Percentiles rank a stretch among this genome's conserved stretches.
Evolutionary conservation across 192 early-diverging fungal species (phyloP).

Genomic region (Coemansia sp.): DNA sequence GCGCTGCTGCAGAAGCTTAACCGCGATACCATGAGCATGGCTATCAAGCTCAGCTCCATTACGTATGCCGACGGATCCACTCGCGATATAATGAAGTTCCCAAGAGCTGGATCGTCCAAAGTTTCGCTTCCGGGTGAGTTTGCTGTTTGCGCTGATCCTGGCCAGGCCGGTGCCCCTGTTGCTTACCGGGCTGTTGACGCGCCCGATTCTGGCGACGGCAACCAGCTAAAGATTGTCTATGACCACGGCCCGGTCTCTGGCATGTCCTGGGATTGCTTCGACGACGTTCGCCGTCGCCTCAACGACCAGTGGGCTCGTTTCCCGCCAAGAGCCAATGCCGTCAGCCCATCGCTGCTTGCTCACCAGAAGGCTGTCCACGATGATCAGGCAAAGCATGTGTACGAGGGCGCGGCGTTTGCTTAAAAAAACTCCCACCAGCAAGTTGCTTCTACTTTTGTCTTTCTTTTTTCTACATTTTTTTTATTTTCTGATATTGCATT

Average conservation of each 20-base stretch:
- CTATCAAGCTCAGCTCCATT: constrained; percentile 78
- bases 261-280: constrained; percentile 63
- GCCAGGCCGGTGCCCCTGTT: constrained; percentile 39
- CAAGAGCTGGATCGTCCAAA: constrained; percentile 72
- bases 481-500: background rate
- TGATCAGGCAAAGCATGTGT: constrained; percentile 8
- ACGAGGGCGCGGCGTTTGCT: constrained; percentile 28
- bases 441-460: background rate
- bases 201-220: constrained; percentile 45
- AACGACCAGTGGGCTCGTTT: constrained; percentile 59
- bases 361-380: constrained; percentile 30
- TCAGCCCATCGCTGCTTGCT: constrained; percentile 37
- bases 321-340: constrained; percentile 45
- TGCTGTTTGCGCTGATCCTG: constrained; percentile 29
- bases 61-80: constrained; percentile 65
- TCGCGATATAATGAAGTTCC: constrained; percentile 86
- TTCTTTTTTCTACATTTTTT: constrained; percentile 1
- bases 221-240: constrained; percentile 64
- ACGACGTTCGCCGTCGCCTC: constrained; percentile 59
- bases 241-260: constrained; percentile 56
- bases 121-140: constrained; percentile 72
- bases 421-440: background rate
- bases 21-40: constrained; percentile 84
- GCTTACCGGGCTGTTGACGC: constrained; percentile 19
- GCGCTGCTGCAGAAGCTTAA: constrained; percentile 84